Evolutionary conservation across 371 early-diverging fungal species (phyloP).

Genomic region (Actinomucor elegans): DNA sequence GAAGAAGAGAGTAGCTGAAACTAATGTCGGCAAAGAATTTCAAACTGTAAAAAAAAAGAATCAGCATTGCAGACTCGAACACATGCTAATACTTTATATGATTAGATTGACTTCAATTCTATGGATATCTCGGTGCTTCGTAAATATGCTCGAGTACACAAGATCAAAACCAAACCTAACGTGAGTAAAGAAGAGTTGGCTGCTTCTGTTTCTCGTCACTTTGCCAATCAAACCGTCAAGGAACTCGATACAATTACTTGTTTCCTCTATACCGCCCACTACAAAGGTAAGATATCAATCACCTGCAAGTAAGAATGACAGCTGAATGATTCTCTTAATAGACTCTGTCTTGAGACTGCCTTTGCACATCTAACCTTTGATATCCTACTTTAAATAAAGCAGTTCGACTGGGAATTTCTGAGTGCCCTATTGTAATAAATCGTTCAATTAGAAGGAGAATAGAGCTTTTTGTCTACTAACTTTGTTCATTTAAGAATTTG

Average conservation of each 20-base stretch:
- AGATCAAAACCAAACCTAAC: conserved; percentile 31
- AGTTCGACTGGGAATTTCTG: too few species aligned
- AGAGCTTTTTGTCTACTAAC: too few species aligned
- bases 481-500: too few species aligned
- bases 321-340: conserved; percentile 5
- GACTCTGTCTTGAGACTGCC: conserved; percentile 39
- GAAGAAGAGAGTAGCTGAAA: conserved; percentile 34
- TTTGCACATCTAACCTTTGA: conserved; percentile 22
- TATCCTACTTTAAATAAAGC: neutral
- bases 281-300: conserved; percentile 32
- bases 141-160: conserved; percentile 48
- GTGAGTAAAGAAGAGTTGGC: conserved; percentile 47
- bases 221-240: conserved; percentile 49
- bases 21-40: conserved; percentile 50
- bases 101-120: conserved; percentile 50
- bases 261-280: conserved; percentile 48
- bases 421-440: too few species aligned
- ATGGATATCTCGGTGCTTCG: conserved; percentile 39
- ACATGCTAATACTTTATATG: neutral
- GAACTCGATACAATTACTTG: conserved; percentile 51
- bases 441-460: too few species aligned
- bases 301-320: neutral
- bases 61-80: too few species aligned
- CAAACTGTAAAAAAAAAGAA: conserved; percentile 50
- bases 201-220: conserved; percentile 48